Conservation (phyloP, 805 yeast species). For the Spencermartinsiella europaea region DNA sequence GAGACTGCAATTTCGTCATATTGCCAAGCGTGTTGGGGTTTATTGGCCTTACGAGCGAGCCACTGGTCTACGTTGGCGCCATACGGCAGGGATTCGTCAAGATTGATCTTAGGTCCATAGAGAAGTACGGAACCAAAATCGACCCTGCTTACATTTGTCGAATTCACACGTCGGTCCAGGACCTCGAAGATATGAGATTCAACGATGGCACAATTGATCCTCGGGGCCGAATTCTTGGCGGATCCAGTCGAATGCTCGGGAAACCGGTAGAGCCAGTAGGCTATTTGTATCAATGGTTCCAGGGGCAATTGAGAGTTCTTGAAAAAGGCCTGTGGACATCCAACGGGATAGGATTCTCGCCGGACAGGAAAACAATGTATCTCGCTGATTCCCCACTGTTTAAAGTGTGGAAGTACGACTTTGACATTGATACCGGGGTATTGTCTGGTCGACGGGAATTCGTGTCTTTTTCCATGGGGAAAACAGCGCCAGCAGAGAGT, state of each 20-base stretch:
- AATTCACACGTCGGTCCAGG: conserved; percentile 23
- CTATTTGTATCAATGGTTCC: conserved; percentile 39
- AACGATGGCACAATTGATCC: conserved; percentile 83
- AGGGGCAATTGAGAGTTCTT: conserved; percentile 24
- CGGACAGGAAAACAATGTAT: conserved; percentile 38
- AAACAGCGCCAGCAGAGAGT: too few species aligned
- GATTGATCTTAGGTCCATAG: conserved; percentile 38
- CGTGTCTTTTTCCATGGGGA: conserved; percentile 22
- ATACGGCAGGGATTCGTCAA: conserved; percentile 59
- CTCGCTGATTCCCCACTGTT: conserved; percentile 50
- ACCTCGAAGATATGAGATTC: conserved; percentile 44
- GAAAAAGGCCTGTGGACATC: conserved; percentile 49
- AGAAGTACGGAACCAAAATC: conserved; percentile 3
- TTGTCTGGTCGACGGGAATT: conserved; percentile 33
- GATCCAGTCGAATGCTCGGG: conserved; percentile 51
- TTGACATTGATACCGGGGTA: conserved; percentile 34
- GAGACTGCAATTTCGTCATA: conserved; percentile 34
- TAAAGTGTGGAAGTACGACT: conserved; percentile 46
- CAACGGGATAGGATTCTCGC: conserved; percentile 64
- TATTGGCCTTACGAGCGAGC: conserved; percentile 53
- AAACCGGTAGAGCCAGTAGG: conserved; percentile 41
- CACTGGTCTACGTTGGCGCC: conserved; percentile 55
- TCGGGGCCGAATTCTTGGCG: conserved; percentile 72
- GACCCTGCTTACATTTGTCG: conserved; percentile 9
- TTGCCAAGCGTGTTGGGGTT: conserved; percentile 58